Percentiles rank a stretch among this genome's conserved stretches.
These are phyloP conservation scores for Colletotrichum godetiae DNA, from an alignment of 2,329 filamentous ascomycete species.

Conservation along the genomic window DNA sequence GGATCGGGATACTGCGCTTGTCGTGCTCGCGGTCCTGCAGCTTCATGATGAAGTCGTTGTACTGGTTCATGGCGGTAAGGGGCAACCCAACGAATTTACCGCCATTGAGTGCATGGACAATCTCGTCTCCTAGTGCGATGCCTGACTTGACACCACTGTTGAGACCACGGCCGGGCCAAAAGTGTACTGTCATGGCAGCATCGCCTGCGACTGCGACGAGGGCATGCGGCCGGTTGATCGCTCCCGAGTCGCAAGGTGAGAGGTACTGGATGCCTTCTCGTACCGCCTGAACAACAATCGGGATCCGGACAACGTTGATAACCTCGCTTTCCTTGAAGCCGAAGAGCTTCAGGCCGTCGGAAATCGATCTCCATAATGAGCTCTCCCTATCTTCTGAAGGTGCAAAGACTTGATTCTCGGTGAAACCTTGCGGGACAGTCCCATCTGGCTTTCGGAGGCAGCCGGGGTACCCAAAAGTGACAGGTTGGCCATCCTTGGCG, in stretches of 20 bases:
- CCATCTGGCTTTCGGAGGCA: too few species aligned
- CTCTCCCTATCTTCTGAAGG: slow-evolving; percentile 45
- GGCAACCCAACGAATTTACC: slow-evolving; percentile 45
- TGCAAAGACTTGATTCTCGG: slow-evolving; percentile 44
- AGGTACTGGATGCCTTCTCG: slow-evolving; percentile 45
- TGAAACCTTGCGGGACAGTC: slow-evolving; percentile 43
- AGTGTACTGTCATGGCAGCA: slow-evolving; percentile 50
- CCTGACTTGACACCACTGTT: slow-evolving; percentile 51
- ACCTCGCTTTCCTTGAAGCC: slow-evolving; percentile 50
- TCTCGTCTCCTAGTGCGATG: slow-evolving; percentile 48
- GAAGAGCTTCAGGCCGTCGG: slow-evolving; percentile 49
- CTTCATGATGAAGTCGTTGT: slow-evolving; percentile 49
- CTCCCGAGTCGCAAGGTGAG: slow-evolving; percentile 40
- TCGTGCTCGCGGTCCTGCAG: slow-evolving; percentile 49
- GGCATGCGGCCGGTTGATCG: slow-evolving; percentile 43
- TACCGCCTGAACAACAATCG: slow-evolving; percentile 49
- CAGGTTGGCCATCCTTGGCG: too few species aligned
- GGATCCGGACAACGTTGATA: slow-evolving; percentile 49
- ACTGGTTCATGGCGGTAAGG: slow-evolving; percentile 45
- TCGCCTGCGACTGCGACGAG: slow-evolving; percentile 49
- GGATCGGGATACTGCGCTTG: slow-evolving; percentile 49
- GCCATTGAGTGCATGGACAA: slow-evolving; percentile 46
- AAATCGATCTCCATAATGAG: slow-evolving; percentile 44
- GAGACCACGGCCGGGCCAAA: slow-evolving; percentile 49
- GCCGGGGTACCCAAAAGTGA: too few species aligned